phyloP scores from a whole-genome alignment of 257 asterid species.

The Gynochthodes officinalis region DNA sequence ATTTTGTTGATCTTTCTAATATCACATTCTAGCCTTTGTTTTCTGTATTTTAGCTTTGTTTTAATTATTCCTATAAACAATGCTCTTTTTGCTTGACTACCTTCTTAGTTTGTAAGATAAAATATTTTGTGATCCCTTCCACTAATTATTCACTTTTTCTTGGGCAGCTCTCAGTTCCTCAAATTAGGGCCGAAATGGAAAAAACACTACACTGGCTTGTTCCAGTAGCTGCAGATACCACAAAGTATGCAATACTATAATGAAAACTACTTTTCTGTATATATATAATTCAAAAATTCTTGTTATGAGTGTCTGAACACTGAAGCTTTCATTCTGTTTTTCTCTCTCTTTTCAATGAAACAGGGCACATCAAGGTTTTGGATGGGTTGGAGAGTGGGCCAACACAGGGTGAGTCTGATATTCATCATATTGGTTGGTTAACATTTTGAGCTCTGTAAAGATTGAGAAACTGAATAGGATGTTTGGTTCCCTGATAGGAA shows the following conservation, averaged over 20 bases:
- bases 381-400: constrained; percentile 99
- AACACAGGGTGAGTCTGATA: constrained; percentile 69
- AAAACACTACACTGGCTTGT: constrained; percentile 93
- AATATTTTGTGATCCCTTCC: neutral
- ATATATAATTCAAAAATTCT: neutral
- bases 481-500: constrained; percentile 39
- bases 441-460: neutral
- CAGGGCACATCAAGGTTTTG: constrained; percentile 99
- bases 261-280: neutral
- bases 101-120: too few relatives aligned
- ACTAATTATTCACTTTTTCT: neutral
- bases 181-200: constrained; percentile 93
- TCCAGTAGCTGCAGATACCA: constrained; percentile 86
- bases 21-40: neutral
- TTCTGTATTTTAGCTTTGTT: too few relatives aligned
- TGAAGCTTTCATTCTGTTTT: constrained; percentile 15
- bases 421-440: neutral
- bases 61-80: neutral
- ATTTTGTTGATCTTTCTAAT: neutral
- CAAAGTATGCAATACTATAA: constrained; percentile 46
- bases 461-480: neutral
- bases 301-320: constrained; percentile 3
- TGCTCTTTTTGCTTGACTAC: too few relatives aligned
- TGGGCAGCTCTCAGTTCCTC: constrained; percentile 71
- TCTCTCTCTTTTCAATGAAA: constrained; percentile 2